These are phyloP conservation scores for Glomus cerebriforme DNA, from an alignment of 192 early-diverging fungal species.

Conservation along the genomic window DNA sequence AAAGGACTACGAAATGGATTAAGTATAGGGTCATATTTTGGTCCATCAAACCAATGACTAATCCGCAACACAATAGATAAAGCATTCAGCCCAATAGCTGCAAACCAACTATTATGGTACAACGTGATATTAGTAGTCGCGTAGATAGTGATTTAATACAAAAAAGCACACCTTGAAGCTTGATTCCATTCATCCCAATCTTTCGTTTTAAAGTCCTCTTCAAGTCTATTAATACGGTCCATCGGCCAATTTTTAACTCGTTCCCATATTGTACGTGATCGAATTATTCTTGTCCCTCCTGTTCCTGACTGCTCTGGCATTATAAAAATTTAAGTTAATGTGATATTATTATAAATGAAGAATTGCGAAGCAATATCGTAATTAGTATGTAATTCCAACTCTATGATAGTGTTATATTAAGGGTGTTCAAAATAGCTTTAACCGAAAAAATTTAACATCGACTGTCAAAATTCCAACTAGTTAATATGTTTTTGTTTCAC, in stretches of 20 bases:
- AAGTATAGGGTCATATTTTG: constrained; percentile 33
- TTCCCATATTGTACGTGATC: not conserved
- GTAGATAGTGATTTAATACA: not conserved
- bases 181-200: not conserved
- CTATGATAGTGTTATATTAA: not conserved
- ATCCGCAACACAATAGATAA: constrained; percentile 35
- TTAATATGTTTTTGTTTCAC: too few relatives aligned
- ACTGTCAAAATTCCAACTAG: not conserved
- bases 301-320: not conserved
- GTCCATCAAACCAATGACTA: constrained; percentile 41
- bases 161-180: not conserved
- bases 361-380: not conserved
- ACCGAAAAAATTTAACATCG: not conserved
- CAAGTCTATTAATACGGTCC: not conserved
- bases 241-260: not conserved
- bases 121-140: not conserved
- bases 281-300: not conserved
- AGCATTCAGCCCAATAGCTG: constrained; percentile 34
- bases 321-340: not conserved
- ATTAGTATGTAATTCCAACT: not conserved
- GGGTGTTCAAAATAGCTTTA: not conserved
- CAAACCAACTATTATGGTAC: constrained; percentile 32
- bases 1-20: not conserved
- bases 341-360: not conserved
- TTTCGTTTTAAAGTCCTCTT: not conserved